Evolutionary conservation across 2,329 filamentous ascomycete genomes (phyloP), one percentile per base, ranked within the genome.

Genomic region (Paraphoma sp.): DNA sequence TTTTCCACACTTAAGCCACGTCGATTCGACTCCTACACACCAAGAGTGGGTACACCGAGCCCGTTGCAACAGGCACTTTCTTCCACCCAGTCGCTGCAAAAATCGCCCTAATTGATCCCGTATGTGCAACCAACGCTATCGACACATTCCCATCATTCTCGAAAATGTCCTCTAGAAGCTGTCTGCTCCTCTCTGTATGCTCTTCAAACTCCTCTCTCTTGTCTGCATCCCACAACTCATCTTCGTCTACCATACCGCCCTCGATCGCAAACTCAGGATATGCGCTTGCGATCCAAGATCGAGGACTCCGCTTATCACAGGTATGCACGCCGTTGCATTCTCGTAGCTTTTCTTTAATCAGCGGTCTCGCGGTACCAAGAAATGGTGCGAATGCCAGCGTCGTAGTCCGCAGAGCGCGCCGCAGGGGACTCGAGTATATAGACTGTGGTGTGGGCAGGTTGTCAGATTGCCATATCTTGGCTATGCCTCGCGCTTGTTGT

Each of bases 281-380:
- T 0, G 79, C 72, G 2, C 72, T 59, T 7, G 74, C 70, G 55
- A 89, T 85, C 55, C 81, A 79, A 1, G 81, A 79, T 64, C 79
- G 81, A 60, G 75, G 82, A 10, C 81, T 82, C 9, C 87, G 80
- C 38, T 82, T 80, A 72, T 90, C 86, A 70, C 88, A 90, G 1
- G 86, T 89, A 67, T 89, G 87, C 40, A 86, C 83, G 53, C 83
- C 86, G 55, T 89, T 83, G 6, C 83, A 82, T 73, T 90, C 87
- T 38, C 87, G 82, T 62, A 89, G 48, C 58, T 80, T 77, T 66
- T 89, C 87, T 73, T 88, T 89, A 55, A 89, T 76, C 2, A 79
- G 73, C 0, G 86, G 86, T 0, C 16, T 8, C 1, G 12, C 30
- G 5, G 8, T 23, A n/a, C 17, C 30, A 40, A 53, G 10, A 63